Evolutionary conservation across 768 basidiomycete species (phyloP).

Genomic region (Tylopilus plumbeoviolaceoides): DNA sequence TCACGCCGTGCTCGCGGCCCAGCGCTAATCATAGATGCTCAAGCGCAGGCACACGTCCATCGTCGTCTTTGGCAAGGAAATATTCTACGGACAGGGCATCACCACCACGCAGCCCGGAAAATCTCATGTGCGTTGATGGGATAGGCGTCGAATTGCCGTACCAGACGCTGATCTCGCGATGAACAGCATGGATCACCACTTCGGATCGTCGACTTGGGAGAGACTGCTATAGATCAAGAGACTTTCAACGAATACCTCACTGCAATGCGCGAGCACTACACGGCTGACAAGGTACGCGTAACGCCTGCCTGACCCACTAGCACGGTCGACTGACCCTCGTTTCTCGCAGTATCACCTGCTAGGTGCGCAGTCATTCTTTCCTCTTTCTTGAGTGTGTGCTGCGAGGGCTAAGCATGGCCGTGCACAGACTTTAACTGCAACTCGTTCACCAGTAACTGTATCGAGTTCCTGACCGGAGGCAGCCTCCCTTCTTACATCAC

Average conservation of each 20-base stretch:
- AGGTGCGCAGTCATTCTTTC: constrained; percentile 39
- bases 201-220: constrained; percentile 69
- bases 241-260: constrained; percentile 83
- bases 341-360: constrained; percentile 74
- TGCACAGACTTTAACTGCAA: constrained; percentile 88
- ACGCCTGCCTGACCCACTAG: too few relatives aligned
- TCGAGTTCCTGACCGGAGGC: constrained; percentile 82
- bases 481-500: constrained; percentile 80
- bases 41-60: constrained; percentile 83
- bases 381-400: not conserved
- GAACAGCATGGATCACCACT: constrained; percentile 70
- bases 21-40: constrained; percentile 9
- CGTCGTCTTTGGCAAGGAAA: constrained; percentile 80
- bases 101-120: constrained; percentile 63
- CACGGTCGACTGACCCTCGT: not conserved
- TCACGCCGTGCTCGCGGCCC: not conserved
- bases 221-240: constrained; percentile 75
- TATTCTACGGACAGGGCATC: constrained; percentile 91
- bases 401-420: not conserved
- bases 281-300: constrained; percentile 77
- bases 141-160: not conserved
- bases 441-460: constrained; percentile 84
- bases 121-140: constrained; percentile 63
- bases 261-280: constrained; percentile 76
- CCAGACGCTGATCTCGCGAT: not conserved